Base-by-base conservation (phyloP, 352 stramenopile species). In the Phytophthora pisi region DNA sequence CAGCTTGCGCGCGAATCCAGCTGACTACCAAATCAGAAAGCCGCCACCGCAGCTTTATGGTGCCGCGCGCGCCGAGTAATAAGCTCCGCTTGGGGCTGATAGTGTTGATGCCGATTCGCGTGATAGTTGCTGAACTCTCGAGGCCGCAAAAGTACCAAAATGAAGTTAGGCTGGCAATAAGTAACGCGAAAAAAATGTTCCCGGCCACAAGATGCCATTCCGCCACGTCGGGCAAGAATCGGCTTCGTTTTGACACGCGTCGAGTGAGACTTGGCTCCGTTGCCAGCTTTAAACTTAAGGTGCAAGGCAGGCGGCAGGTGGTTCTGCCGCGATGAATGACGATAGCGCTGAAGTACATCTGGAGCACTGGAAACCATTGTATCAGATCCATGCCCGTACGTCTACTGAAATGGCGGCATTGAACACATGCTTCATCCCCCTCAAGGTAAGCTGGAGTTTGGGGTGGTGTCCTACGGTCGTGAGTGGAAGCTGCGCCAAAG, bases 271-370 rank as follows among this genome's bases (percentile, higher is more conserved):
- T 65, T 51, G 46, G n/a, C 18, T 55, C 16, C 57, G 23, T 6
- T 46, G 24, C 20, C 34, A n/a, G 5, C 23, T 43, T 49, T 11
- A n/a, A 13, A 30, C 5, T 24, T 42, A 8, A 47, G n/a, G 40
- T 47, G 40, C 31, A 13, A 55, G 40, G 24, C 16, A 16, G 28
- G 15, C 4, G 47, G 15, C 65, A 68, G 47, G 43, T 59, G 64
- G 43, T 62, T 66, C 31, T 23, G 15, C 57, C 54, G 57, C 54
- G 57, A 59, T 43, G 55, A 40, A 51, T 49, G 26, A 54, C 58
- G 63, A 58, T 62, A 71, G 64, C 64, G 49, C 31, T 34, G 50
- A 58, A 38, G 28, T 43, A 55, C 47, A 68, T 61, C 20, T 73
- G 51, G 18, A 11, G 46, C 30, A 38, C 20, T 49, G 51, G 57